phyloP scores from a whole-genome alignment of 768 basidiomycete genomes.

The Russula virescens region DNA sequence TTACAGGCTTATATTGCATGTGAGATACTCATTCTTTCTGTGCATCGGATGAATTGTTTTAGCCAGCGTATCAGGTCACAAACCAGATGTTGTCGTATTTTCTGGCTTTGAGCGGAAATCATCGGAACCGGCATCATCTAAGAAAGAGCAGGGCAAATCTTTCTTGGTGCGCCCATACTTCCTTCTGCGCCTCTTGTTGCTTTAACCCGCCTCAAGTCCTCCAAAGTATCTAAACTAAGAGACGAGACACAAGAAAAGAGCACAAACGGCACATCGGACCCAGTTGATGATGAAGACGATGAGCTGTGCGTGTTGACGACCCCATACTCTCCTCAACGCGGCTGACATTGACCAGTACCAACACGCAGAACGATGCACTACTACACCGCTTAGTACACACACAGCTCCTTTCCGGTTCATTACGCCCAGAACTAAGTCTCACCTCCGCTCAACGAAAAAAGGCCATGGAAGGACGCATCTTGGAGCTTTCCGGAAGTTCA shows the following conservation, averaged over 20 bases:
- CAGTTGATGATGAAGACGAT: slow-evolving; percentile 44
- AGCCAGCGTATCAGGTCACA: slow-evolving; percentile 30
- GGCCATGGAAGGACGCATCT: slow-evolving; percentile 69
- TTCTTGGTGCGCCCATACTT: slow-evolving; percentile 61
- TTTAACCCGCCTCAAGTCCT: slow-evolving; percentile 48
- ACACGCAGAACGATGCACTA: slow-evolving; percentile 69
- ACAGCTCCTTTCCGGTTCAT: slow-evolving; percentile 66
- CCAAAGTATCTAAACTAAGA: slow-evolving; percentile 62
- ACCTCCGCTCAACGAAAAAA: slow-evolving; percentile 64
- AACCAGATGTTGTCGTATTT: slow-evolving; percentile 55
- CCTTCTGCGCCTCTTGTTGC: slow-evolving; percentile 1
- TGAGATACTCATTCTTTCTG: neutral
- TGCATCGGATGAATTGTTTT: slow-evolving; percentile 39
- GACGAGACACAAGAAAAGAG: slow-evolving; percentile 18
- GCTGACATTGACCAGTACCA: slow-evolving; percentile 45
- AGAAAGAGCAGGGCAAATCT: slow-evolving; percentile 49
- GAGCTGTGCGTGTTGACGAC: slow-evolving; percentile 41
- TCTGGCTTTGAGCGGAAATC: slow-evolving; percentile 32
- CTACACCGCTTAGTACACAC: slow-evolving; percentile 80
- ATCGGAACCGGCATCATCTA: slow-evolving; percentile 24
- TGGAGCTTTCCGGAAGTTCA: slow-evolving; percentile 62
- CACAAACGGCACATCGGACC: slow-evolving; percentile 27
- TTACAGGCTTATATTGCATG: neutral
- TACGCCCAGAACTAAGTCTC: slow-evolving; percentile 54
- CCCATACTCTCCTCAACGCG: neutral